These are phyloP conservation scores for Capronia epimyces DNA, from an alignment of 2,329 filamentous ascomycete species.

Conservation along the genomic window DNA sequence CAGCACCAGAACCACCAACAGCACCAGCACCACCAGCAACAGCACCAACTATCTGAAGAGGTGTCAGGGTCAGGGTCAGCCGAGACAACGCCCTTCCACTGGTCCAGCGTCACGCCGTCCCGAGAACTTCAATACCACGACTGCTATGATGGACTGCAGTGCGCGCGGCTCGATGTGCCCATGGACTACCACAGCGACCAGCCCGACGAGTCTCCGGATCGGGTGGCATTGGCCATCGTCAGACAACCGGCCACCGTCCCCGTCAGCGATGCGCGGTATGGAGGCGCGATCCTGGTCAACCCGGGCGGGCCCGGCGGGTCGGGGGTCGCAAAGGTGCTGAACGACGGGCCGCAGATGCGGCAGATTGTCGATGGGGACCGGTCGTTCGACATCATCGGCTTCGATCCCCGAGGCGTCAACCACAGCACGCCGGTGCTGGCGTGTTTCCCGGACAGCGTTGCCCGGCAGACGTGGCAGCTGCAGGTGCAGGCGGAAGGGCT, in stretches of 20 bases:
- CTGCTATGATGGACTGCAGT: conserved; percentile 45
- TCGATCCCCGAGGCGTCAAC: conserved; percentile 39
- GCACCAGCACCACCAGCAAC: neutral
- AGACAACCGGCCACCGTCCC: conserved; percentile 39
- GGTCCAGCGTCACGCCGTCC: conserved; percentile 28
- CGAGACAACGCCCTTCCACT: conserved; percentile 4
- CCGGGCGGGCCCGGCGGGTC: conserved; percentile 39
- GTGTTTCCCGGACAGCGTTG: conserved; percentile 25
- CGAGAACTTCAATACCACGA: conserved; percentile 33
- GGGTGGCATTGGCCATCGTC: conserved; percentile 42
- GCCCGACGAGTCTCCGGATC: conserved; percentile 30
- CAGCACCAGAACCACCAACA: neutral
- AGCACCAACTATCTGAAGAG: neutral
- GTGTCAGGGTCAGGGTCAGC: neutral
- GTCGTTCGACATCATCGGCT: conserved; percentile 40
- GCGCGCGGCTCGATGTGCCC: conserved; percentile 45
- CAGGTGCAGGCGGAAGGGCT: conserved; percentile 14
- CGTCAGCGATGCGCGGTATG: conserved; percentile 39
- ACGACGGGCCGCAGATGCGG: conserved; percentile 12
- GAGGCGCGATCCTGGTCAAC: conserved; percentile 45
- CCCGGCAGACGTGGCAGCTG: conserved; percentile 13
- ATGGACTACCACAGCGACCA: conserved; percentile 39
- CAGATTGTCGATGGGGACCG: conserved; percentile 31
- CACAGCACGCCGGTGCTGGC: conserved; percentile 30
- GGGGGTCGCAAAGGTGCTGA: conserved; percentile 32